phyloP scores from a whole-genome alignment of 75 land plant species.

The Chamaecyparis obtusa region DNA sequence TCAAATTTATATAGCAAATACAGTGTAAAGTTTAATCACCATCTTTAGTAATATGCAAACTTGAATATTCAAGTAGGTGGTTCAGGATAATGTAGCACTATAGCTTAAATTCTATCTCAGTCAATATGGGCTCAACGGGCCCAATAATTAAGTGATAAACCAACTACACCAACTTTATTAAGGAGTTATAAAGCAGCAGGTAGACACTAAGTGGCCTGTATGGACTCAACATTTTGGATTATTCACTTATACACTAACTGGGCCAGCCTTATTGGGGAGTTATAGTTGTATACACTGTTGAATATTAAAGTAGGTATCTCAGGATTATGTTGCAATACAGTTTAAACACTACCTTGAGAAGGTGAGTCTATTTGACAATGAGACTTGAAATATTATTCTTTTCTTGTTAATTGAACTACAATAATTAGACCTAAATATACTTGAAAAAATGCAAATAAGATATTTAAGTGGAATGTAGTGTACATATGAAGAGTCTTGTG shows the following conservation, averaged over 20 bases:
- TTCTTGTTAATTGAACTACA: neutral
- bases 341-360: neutral
- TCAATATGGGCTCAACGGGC: neutral
- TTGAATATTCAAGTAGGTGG: no score
- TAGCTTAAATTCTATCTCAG: no score
- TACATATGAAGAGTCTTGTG: neutral
- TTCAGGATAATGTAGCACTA: no score
- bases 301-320: neutral
- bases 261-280: no score
- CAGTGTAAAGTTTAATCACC: no score
- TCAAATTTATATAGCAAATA: no score
- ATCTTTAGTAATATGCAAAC: no score
- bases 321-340: neutral
- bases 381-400: neutral
- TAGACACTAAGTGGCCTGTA: no score
- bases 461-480: neutral
- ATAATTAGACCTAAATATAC: neutral
- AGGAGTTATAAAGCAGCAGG: neutral
- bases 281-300: neutral
- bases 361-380: neutral
- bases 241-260: no score
- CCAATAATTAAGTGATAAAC: neutral
- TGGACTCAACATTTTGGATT: no score
- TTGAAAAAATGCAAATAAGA: neutral
- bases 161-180: neutral